Percentiles rank a stretch among this genome's conserved stretches.
Evolutionary conservation across 768 basidiomycete species (phyloP).

Genomic region (Termitomyces sp.): DNA sequence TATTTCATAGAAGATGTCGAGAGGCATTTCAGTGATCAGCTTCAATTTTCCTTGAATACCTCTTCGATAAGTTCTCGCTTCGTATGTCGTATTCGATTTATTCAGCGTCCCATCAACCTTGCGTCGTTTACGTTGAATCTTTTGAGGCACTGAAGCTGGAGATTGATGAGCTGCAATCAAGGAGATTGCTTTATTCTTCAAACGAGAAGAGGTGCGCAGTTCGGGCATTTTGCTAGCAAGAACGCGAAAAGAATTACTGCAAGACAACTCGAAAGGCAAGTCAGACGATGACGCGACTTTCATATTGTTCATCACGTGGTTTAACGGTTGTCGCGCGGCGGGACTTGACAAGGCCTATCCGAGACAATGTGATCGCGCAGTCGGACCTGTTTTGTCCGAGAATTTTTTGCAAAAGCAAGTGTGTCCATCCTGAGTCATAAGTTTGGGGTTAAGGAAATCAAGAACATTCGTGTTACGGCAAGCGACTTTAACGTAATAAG

Average conservation of each 20-base stretch:
- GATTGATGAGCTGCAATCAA: background rate
- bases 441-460: too few species aligned
- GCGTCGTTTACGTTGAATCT: background rate
- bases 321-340: background rate
- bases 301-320: background rate
- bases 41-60: constrained; percentile 15
- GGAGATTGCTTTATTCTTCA: background rate
- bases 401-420: too few species aligned
- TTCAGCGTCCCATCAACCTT: background rate
- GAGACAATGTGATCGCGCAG: too few species aligned
- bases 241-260: background rate
- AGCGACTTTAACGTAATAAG: background rate
- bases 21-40: constrained; percentile 25
- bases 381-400: too few species aligned
- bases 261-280: too few species aligned
- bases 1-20: constrained; percentile 33
- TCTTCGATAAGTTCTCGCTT: background rate
- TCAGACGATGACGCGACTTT: background rate
- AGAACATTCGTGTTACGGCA: too few species aligned
- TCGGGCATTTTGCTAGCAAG: background rate
- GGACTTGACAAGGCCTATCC: too few species aligned
- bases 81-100: background rate
- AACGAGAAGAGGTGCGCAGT: constrained; percentile 1
- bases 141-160: background rate
- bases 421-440: too few species aligned